Base-by-base conservation (phyloP, 805 yeast species). In the Metschnikowia peoriensis region DNA sequence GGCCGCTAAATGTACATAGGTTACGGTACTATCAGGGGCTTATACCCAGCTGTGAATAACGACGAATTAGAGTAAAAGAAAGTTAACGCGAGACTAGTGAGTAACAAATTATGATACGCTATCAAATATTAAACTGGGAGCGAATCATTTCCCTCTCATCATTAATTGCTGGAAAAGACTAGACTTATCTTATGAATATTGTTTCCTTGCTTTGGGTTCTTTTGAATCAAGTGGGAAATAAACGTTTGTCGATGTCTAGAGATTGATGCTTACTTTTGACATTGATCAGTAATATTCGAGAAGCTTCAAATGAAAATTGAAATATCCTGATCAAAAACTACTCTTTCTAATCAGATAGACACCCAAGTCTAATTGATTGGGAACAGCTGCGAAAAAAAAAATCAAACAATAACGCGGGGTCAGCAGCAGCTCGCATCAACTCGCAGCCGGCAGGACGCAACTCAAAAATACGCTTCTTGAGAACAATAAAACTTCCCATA, bases 1-100 rank as follows among this genome's bases (percentile, higher is more conserved):
- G 69, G 69, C 6, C 55, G 67, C 42, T 65, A 43, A 41, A 16
- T 47, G 48, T 50, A 47, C 12, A 47, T 38, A 41, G 46, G 15
- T 11, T 2, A 34, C 40, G 47, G n/a, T 16, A 5, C 2, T 34
- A 14, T 11, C 38, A 34, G 2, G n/a, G 38, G 22, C 22, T 22
- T 22, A 22, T 22, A 32, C 10, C 35, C 35, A 32, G 35, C 35
- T 32, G 35, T 32, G 3, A 32, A 32, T 32, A 12, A 32, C 35
- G 35, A 32, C 35, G 6, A 32, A 22, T 22, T 2, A 22, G 22
- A 22, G 22, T 22, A 22, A 22, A 22, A 22, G 22, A 22, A 22
- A 22, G 22, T 22, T 3, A 3, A 4, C 22, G 22, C 22, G 22
- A 22, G 22, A 22, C 22, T 22, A 4, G 2, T 22, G 22, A 22